Conservation (phyloP, 176 grass and related monocot genomes). For the Zea mays region Zm-B73-REFERENCE-NAM-5.0 NC_050101.1:42806001-42806500, state of each 20-base stretch:
- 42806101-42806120: not conserved
- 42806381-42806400: not conserved
- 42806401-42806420: not conserved
- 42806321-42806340: not conserved
- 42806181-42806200: not conserved
- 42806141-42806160: not conserved
- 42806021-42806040: no score
- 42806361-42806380: not conserved
- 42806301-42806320: not conserved
- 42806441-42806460: not conserved
- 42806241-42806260: no score
- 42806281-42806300: not conserved
- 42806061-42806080: not conserved
- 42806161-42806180: not conserved
- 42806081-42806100: not conserved
- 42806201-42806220: not conserved
- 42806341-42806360: not conserved
- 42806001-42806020: not conserved
- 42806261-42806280: no score
- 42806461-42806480: not conserved
- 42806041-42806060: not conserved
- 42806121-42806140: not conserved
- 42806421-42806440: conserved; percentile 4
- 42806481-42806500: no score
- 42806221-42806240: no score